A percentile compares a stretch with the other conserved stretches of the same genome.
Evolutionary conservation across 495 filamentous ascomycete genomes (phyloP).

Genomic region (Aspergillus asperescens): DNA sequence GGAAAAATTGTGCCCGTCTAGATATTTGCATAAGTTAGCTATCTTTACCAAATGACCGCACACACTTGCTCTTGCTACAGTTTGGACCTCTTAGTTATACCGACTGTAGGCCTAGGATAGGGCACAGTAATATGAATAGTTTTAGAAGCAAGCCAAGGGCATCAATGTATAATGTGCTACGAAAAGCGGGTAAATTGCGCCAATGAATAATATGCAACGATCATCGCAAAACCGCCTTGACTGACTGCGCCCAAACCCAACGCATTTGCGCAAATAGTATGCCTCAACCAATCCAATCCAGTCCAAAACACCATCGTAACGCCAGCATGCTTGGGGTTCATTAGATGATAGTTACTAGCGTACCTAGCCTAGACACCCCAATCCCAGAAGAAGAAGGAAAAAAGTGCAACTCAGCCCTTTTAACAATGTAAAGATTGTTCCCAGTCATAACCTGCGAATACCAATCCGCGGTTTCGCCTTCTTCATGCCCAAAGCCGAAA

Average conservation of each 20-base stretch:
- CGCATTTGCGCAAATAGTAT: not conserved
- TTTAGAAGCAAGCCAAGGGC: no score
- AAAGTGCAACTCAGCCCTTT: not conserved
- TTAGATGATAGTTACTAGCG: not conserved
- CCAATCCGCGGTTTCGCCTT: constrained; percentile 39
- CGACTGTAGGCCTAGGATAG: no score
- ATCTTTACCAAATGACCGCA: constrained; percentile 11
- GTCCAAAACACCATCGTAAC: not conserved
- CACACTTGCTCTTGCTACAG: not conserved
- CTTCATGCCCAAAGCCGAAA: constrained; percentile 13
- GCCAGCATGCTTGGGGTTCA: not conserved
- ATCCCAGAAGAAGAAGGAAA: no score
- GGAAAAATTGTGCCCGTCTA: constrained; percentile 22
- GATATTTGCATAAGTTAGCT: constrained; percentile 25
- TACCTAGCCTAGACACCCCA: no score
- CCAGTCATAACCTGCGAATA: constrained; percentile 34
- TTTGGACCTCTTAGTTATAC: not conserved
- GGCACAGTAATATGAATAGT: no score
- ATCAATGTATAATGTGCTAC: no score
- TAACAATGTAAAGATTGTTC: not conserved
- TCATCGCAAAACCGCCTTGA: not conserved
- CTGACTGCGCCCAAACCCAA: not conserved
- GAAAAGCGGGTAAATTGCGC: no score
- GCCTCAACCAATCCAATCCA: not conserved
- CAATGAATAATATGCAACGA: no score